phyloP scores from a whole-genome alignment of 352 stramenopile species.

The Salisapilia sapeloensis region DNA sequence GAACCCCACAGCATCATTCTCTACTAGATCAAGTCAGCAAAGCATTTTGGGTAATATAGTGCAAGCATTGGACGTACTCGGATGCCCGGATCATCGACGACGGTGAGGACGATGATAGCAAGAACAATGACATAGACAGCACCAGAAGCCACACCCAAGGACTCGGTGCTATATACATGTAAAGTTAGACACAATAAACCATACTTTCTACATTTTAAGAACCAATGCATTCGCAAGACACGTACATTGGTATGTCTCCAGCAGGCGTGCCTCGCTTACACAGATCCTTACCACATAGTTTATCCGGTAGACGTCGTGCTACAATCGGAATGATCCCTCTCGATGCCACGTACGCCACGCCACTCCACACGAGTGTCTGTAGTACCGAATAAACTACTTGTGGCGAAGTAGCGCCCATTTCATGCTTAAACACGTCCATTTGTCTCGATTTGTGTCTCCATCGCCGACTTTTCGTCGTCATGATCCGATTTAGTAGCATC shows the following conservation, averaged over 20 bases:
- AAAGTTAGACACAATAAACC: neutral
- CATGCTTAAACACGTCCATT: no score
- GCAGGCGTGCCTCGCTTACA: slow-evolving; percentile 82
- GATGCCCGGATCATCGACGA: slow-evolving; percentile 47
- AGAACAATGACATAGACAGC: slow-evolving; percentile 67
- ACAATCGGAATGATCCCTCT: slow-evolving; percentile 42
- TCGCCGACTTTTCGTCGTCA: no score
- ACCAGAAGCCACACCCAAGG: slow-evolving; percentile 75
- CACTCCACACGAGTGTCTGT: slow-evolving; percentile 26
- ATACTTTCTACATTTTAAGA: neutral
- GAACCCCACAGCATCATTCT: slow-evolving; percentile 74
- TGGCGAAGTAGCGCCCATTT: no score
- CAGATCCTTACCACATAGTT: slow-evolving; percentile 85
- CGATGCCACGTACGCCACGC: slow-evolving; percentile 32
- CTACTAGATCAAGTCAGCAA: slow-evolving; percentile 3
- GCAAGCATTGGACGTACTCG: slow-evolving; percentile 9
- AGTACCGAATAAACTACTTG: no score
- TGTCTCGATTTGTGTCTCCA: no score
- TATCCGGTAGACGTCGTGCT: slow-evolving; percentile 43
- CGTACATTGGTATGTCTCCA: slow-evolving; percentile 78
- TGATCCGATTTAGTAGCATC: no score
- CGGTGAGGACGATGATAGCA: slow-evolving; percentile 43
- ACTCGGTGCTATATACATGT: slow-evolving; percentile 41
- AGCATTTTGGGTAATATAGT: neutral
- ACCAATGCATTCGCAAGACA: neutral